These are phyloP conservation scores for Rhodocollybia butyracea DNA, from an alignment of 768 basidiomycete genomes.

Conservation along the genomic window DNA sequence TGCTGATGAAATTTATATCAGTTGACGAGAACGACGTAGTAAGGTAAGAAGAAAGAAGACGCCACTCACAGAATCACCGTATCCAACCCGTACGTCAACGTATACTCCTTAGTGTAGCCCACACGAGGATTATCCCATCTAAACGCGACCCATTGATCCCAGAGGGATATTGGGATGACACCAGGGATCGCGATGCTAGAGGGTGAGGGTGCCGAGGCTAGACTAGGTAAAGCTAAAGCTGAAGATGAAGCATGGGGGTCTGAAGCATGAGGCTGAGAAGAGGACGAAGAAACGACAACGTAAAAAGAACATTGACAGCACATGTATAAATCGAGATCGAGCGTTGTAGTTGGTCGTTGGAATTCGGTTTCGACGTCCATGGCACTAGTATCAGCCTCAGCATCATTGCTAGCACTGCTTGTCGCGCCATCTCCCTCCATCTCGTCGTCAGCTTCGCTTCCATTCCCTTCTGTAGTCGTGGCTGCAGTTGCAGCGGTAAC, in stretches of 20 bases:
- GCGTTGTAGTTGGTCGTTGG: slow-evolving; percentile 41
- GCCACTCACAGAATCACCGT: background rate
- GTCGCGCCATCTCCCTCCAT: slow-evolving; percentile 39
- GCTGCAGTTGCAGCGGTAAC: slow-evolving; percentile 27
- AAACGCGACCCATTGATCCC: slow-evolving; percentile 56
- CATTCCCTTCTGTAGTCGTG: slow-evolving; percentile 30
- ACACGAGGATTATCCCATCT: slow-evolving; percentile 51
- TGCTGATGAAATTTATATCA: slow-evolving; percentile 34
- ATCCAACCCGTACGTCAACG: background rate
- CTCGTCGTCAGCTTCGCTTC: slow-evolving; percentile 26
- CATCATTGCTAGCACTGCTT: background rate
- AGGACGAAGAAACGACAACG: slow-evolving; percentile 47
- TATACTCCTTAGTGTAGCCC: background rate
- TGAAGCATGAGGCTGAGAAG: slow-evolving; percentile 32
- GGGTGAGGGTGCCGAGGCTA: background rate
- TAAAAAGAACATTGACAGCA: slow-evolving; percentile 85
- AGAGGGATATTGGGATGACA: slow-evolving; percentile 50
- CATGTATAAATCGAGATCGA: slow-evolving; percentile 79
- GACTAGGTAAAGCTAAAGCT: background rate
- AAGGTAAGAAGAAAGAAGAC: background rate
- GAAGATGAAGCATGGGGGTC: background rate
- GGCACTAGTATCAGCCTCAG: background rate
- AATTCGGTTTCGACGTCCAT: background rate
- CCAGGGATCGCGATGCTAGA: slow-evolving; percentile 48
- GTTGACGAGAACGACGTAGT: background rate